phyloP scores from a whole-genome alignment of 331 rosid genomes.

The Quercus lobata region DNA sequence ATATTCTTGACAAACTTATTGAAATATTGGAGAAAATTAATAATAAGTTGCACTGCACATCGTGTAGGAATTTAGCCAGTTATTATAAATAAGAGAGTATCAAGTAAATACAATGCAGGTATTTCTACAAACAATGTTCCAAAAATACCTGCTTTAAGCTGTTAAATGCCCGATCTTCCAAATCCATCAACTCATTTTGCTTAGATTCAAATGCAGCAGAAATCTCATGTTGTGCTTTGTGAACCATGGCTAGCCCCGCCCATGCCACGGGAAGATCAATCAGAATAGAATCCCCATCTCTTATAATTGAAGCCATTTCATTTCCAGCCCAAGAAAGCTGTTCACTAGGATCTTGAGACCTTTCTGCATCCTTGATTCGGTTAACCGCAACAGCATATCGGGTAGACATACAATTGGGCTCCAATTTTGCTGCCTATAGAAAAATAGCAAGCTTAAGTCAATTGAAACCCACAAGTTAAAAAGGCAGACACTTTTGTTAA shows the following conservation, averaged over 20 bases:
- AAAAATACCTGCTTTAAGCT: slow-evolving; percentile 75
- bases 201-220: slow-evolving; percentile 68
- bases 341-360: slow-evolving; percentile 89
- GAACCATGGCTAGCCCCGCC: slow-evolving; percentile 96
- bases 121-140: not conserved
- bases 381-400: slow-evolving; percentile 82
- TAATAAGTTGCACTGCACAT: too few relatives aligned
- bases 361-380: slow-evolving; percentile 91
- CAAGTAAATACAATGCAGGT: not conserved
- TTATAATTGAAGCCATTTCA: slow-evolving; percentile 91
- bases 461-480: slow-evolving; percentile 7
- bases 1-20: too few relatives aligned
- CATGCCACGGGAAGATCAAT: slow-evolving; percentile 84
- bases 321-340: slow-evolving; percentile 91
- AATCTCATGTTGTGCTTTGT: slow-evolving; percentile 93
- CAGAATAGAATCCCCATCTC: slow-evolving; percentile 75
- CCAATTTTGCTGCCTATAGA: slow-evolving; percentile 83
- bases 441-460: slow-evolving; percentile 23
- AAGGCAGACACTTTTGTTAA: not conserved
- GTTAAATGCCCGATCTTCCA: slow-evolving; percentile 64
- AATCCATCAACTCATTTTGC: slow-evolving; percentile 55
- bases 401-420: slow-evolving; percentile 89
- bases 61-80: too few relatives aligned
- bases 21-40: too few relatives aligned
- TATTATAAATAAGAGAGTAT: not conserved